phyloP scores from a whole-genome alignment of 2,329 filamentous ascomycete species.

The Diaporthe nobilis region DNA sequence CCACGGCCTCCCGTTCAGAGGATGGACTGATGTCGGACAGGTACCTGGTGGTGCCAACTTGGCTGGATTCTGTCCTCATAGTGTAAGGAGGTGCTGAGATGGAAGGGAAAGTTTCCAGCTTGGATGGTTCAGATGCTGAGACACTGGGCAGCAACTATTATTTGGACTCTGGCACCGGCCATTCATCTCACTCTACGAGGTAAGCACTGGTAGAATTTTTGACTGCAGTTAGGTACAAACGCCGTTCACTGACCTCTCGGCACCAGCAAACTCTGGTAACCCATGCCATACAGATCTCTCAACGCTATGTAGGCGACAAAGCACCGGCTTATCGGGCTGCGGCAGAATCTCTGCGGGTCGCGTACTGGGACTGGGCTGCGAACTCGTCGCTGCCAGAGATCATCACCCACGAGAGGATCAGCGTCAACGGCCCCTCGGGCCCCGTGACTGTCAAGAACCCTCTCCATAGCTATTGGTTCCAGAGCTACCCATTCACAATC shows the following conservation, averaged over 20 bases:
- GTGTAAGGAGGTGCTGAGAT: slow-evolving; percentile 53
- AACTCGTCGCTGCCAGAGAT: slow-evolving; percentile 59
- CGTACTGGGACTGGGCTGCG: slow-evolving; percentile 70
- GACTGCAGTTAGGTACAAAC: background rate
- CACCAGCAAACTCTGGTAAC: slow-evolving; percentile 65
- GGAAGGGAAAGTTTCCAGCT: background rate
- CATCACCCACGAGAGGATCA: slow-evolving; percentile 49
- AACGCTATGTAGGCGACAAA: slow-evolving; percentile 55
- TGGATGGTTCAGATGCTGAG: background rate
- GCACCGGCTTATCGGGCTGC: slow-evolving; percentile 58
- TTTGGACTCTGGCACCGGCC: slow-evolving; percentile 71
- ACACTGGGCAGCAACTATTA: slow-evolving; percentile 58
- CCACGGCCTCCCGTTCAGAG: slow-evolving; percentile 51
- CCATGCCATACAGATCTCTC: slow-evolving; percentile 62
- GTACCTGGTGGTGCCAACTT: slow-evolving; percentile 50
- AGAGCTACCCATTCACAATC: slow-evolving; percentile 54
- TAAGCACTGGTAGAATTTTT: slow-evolving; percentile 45
- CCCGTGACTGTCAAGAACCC: slow-evolving; percentile 60
- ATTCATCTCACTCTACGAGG: slow-evolving; percentile 68
- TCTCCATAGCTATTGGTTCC: slow-evolving; percentile 66
- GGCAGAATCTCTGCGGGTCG: slow-evolving; percentile 61
- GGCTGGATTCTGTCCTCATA: slow-evolving; percentile 62
- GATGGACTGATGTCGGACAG: slow-evolving; percentile 54
- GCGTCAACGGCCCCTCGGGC: slow-evolving; percentile 46
- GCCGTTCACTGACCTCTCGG: slow-evolving; percentile 34